These are phyloP conservation scores for Dendrostoma leiphaemia DNA, from an alignment of 2,329 filamentous ascomycete genomes.

Conservation along the genomic window DNA sequence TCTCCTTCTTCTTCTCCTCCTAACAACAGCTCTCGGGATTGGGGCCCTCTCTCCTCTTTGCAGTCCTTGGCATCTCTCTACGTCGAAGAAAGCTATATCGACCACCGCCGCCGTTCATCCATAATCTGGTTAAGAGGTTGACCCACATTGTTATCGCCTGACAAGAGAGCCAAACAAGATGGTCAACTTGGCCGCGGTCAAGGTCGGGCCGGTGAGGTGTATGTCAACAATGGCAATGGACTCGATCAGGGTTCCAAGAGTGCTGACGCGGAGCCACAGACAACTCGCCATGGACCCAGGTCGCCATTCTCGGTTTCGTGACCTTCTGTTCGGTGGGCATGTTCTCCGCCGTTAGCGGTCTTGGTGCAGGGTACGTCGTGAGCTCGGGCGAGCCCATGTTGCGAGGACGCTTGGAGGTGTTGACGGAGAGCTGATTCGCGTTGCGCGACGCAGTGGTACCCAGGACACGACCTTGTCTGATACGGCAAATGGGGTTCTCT, in stretches of 20 bases:
- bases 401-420: too few relatives aligned
- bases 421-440: too few relatives aligned
- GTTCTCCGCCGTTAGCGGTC: slow-evolving; percentile 20
- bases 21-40: too few relatives aligned
- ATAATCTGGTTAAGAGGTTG: too few relatives aligned
- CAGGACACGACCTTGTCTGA: slow-evolving; percentile 19
- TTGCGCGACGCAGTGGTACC: slow-evolving; percentile 9
- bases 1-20: too few relatives aligned
- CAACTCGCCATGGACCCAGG: slow-evolving; percentile 23
- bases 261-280: slow-evolving; percentile 2
- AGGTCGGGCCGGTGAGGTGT: slow-evolving; percentile 17
- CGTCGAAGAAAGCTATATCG: too few relatives aligned
- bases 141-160: too few relatives aligned
- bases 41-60: too few relatives aligned
- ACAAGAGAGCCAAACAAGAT: slow-evolving; percentile 3
- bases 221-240: background rate
- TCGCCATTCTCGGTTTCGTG: slow-evolving; percentile 23
- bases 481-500: slow-evolving; percentile 23
- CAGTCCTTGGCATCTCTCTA: too few relatives aligned
- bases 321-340: slow-evolving; percentile 25
- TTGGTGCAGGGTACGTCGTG: slow-evolving; percentile 19
- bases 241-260: background rate
- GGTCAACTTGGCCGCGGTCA: slow-evolving; percentile 17
- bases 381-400: too few relatives aligned
- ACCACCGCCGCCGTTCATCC: too few relatives aligned